Percentiles rank a stretch among this genome's conserved stretches.
phyloP scores from a whole-genome alignment of 1,284 basidiomycete genomes.

The Xanthoconium separans region DNA sequence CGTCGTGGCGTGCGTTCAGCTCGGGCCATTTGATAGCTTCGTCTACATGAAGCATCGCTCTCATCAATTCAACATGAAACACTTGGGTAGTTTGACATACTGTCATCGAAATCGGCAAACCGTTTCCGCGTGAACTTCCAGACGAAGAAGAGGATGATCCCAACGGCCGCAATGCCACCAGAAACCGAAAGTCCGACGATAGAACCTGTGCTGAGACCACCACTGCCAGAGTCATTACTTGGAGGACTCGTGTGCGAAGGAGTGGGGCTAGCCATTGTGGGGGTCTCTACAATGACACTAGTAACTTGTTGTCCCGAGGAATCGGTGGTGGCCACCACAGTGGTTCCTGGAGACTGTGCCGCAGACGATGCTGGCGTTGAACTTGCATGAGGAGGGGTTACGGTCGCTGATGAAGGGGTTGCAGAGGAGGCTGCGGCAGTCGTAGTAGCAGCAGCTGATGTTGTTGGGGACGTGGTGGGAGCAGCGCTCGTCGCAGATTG shows the following conservation, averaged over 20 bases:
- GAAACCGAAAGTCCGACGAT: slow-evolving; percentile 78
- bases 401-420: slow-evolving; percentile 10
- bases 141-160: slow-evolving; percentile 66
- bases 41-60: slow-evolving; percentile 39
- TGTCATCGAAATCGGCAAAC: slow-evolving; percentile 71
- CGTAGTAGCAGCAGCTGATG: slow-evolving; percentile 9
- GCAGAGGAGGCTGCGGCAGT: slow-evolving; percentile 9
- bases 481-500: slow-evolving; percentile 2
- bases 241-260: slow-evolving; percentile 20
- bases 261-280: slow-evolving; percentile 4
- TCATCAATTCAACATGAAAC: slow-evolving; percentile 9
- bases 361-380: not conserved
- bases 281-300: slow-evolving; percentile 10
- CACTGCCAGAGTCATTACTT: slow-evolving; percentile 2
- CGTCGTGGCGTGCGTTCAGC: slow-evolving; percentile 62
- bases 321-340: slow-evolving; percentile 26
- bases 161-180: slow-evolving; percentile 69
- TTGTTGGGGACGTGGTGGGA: slow-evolving; percentile 3
- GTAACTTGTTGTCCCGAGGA: slow-evolving; percentile 26
- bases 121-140: slow-evolving; percentile 84
- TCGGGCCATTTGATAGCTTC: slow-evolving; percentile 89
- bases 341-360: not conserved
- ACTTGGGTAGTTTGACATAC: slow-evolving; percentile 44
- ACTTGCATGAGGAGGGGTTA: slow-evolving; percentile 2
- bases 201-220: slow-evolving; percentile 56